Evolutionary conservation across 2,329 filamentous ascomycete species (phyloP).

Genomic region (Gaeumannomyces tritici): DNA sequence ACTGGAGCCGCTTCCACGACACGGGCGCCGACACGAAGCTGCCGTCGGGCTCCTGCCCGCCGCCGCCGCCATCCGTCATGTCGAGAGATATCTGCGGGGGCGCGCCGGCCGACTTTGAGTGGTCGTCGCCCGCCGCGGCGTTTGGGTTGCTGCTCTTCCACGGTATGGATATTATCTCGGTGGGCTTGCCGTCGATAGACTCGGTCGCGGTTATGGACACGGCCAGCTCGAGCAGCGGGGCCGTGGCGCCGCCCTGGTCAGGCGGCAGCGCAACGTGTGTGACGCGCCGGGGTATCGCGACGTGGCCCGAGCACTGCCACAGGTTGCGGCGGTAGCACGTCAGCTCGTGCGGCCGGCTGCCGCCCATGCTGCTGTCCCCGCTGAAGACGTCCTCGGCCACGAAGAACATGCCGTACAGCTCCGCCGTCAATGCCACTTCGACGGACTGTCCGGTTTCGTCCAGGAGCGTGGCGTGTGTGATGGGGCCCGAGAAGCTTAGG

Average conservation of each 20-base stretch:
- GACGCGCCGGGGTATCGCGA: constrained; percentile 66
- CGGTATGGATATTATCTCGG: constrained; percentile 92
- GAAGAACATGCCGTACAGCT: constrained; percentile 84
- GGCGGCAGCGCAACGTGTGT: constrained; percentile 48
- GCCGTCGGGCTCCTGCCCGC: constrained; percentile 63
- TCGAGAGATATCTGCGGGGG: constrained; percentile 48
- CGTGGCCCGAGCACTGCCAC: constrained; percentile 86
- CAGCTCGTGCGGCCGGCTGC: constrained; percentile 57
- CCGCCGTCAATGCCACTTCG: constrained; percentile 59
- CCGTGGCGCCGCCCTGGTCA: constrained; percentile 63
- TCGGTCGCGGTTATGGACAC: constrained; percentile 79
- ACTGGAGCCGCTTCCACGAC: constrained; percentile 89
- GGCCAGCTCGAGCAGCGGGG: constrained; percentile 68
- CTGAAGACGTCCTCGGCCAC: constrained; percentile 73
- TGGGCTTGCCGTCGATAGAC: constrained; percentile 82
- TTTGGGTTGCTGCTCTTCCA: constrained; percentile 71
- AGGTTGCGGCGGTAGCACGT: constrained; percentile 93
- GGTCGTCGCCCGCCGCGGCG: constrained; percentile 13
- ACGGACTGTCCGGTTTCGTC: constrained; percentile 56
- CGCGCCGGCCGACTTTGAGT: constrained; percentile 32
- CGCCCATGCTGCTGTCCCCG: constrained; percentile 37
- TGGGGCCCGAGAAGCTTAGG: constrained; percentile 61
- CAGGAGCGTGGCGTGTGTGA: constrained; percentile 50
- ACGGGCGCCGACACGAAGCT: constrained; percentile 73
- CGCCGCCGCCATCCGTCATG: constrained; percentile 33